Evolutionary conservation across 129 eudicot genomes (phyloP).

Genomic region (Arctium lappa): DNA sequence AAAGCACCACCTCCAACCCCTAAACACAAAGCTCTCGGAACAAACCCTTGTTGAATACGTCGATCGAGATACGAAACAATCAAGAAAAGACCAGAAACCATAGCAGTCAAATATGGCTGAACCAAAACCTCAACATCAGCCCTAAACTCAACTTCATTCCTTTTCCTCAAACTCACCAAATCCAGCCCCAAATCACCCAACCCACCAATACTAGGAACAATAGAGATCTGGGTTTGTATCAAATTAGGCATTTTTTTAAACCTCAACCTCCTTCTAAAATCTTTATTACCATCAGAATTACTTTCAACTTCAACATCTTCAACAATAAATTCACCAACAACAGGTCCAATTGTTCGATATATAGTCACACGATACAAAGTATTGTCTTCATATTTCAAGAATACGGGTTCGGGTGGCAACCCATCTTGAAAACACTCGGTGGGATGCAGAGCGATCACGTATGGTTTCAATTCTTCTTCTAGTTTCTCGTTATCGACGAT

Average conservation of each 20-base stretch:
- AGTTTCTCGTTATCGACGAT: neutral
- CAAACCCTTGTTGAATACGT: neutral
- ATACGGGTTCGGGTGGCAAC: slow-evolving; percentile 30
- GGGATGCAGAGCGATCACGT: slow-evolving; percentile 47
- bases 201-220: slow-evolving; percentile 23
- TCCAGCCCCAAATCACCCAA: neutral
- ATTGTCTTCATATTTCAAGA: slow-evolving; percentile 54
- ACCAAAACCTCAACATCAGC: slow-evolving; percentile 39
- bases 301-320: slow-evolving; percentile 60
- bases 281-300: neutral
- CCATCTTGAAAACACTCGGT: slow-evolving; percentile 22
- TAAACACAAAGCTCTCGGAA: slow-evolving; percentile 52
- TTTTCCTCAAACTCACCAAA: slow-evolving; percentile 8
- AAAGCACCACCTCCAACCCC: slow-evolving; percentile 81
- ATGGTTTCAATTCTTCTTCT: slow-evolving; percentile 28
- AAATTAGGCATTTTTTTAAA: slow-evolving; percentile 65
- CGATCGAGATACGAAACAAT: neutral
- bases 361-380: slow-evolving; percentile 43
- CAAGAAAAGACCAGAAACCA: slow-evolving; percentile 40
- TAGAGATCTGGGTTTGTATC: slow-evolving; percentile 44
- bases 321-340: slow-evolving; percentile 72
- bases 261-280: slow-evolving; percentile 67
- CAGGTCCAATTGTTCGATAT: slow-evolving; percentile 43
- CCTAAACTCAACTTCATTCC: slow-evolving; percentile 21
- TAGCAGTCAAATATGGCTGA: slow-evolving; percentile 52